Evolutionary conservation across 805 yeast species (phyloP), one percentile per base, ranked within the genome.

Genomic region (Ogataea saltuana): DNA sequence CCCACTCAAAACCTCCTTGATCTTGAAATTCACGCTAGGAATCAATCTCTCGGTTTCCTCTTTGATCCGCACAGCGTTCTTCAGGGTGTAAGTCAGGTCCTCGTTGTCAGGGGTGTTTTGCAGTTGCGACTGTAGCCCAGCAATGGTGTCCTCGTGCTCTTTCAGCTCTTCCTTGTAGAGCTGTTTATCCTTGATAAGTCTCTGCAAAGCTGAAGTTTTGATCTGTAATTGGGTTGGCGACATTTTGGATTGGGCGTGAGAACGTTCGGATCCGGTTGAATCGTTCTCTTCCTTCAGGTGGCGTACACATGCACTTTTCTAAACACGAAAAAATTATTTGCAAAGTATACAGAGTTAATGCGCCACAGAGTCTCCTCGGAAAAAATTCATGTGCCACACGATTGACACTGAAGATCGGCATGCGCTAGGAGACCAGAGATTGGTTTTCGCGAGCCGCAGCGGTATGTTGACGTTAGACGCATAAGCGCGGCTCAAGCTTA

Each of bases 121-220:
- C 16, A 54, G 19, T 28, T 50, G 41, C n/a, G 41, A 17, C 15
- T 48, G 41, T 5, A 48, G 37, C 10, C 21, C 38, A 2, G 38
- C 29, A 6, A 51, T 44, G 8, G 47, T 47, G 11, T 46, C 44
- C n/a, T 51, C 43, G 21, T 49, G 51, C 42, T 66, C 57, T 13
- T 60, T 61, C 17, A 76, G 69, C 56, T 87, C 95, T 44, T 73
- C 69, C 28, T 72, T 68, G 59, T 87, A 88, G 29, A 80, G 69
- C 12, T 58, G 58, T 49, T 81, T 82, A 60, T 88, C 96, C 53
- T 85, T 85, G 33, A 82, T 55, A 13, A 88, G 70, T 50, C 96
- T 72, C 51, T 75, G 75, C 34, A 87, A 69, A 1, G 96, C 89
- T 47, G 76, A 78, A 27, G 76, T 72, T 53, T 85, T 85, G 61